Evolutionary conservation across 108 stramenopile species (phyloP), one percentile per base, ranked within the genome.

Genomic region (Pseudonitzschia pungens): DNA sequence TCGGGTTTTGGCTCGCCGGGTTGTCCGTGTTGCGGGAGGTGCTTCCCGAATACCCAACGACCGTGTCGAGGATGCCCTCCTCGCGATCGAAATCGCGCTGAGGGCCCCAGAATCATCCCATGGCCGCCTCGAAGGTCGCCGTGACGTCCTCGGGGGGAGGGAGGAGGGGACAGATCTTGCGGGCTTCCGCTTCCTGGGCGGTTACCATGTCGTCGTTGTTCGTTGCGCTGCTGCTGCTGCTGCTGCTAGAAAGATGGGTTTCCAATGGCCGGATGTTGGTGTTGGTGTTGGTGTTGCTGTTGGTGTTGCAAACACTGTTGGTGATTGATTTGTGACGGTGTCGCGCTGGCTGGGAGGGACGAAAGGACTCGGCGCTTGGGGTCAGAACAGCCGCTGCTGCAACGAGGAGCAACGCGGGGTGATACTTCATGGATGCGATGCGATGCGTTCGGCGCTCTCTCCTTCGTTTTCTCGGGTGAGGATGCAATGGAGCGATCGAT

Each of bases 51-150:
- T 81, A 81, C n/a, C 81, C 81, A 1, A 81, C 81, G 7, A 81
- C 72, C 5, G 76, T 81, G 1, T 73, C 68, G 24, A 65, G 0
- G 44, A 81, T 69, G 72, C 81, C 81, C 76, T 76, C 76, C 41
- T 69, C 72, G 54, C 52, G 24, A 70, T 81, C 81, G 56, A 70
- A 75, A 63, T 81, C 81, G 26, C 81, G 81, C 70, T 81, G 81
- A 69, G 81, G 81, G 76, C 81, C 81, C 81, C 81, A 81, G 72
- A 81, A 81, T 81, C 81, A 81, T 72, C 81, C 81, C 72, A 76
- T 72, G 59, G 81, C 81, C 29, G 66, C 69, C 53, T 81, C 81
- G 41, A 75, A 71, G 54, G 72, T 81, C 0, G 72, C 27, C 0
- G 58, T 28, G 20, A 67, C 67, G 45, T 77, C 71, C 27, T 10